Evolutionary conservation across 805 yeast genomes (phyloP).

Genomic region (Starmerella vaccinii): DNA sequence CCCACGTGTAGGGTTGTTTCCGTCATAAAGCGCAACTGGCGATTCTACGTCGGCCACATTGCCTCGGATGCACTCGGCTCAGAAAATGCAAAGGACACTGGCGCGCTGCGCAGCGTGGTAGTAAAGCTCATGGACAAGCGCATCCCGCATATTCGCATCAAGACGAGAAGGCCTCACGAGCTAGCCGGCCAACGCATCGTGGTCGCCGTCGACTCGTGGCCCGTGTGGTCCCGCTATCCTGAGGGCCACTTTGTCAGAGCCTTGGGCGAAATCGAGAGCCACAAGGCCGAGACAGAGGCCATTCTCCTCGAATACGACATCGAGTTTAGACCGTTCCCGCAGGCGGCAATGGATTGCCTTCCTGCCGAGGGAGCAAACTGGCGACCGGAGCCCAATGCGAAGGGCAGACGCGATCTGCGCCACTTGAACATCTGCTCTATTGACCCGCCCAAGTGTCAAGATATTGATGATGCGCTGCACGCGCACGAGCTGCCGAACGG

Average conservation of each 20-base stretch:
- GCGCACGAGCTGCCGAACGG: conserved; percentile 81
- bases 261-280: conserved; percentile 82
- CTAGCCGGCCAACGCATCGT: conserved; percentile 84
- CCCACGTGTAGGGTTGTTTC: conserved; percentile 96
- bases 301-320: conserved; percentile 88
- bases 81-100: conserved; percentile 36
- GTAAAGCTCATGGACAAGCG: conserved; percentile 82
- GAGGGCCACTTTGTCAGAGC: conserved; percentile 89
- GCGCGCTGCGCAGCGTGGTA: conserved; percentile 67
- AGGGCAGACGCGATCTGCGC: conserved; percentile 70
- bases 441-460: conserved; percentile 97
- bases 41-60: conserved; percentile 90
- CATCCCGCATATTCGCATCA: conserved; percentile 75
- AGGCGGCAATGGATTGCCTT: conserved; percentile 79
- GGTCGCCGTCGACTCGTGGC: conserved; percentile 89
- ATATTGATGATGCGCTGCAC: conserved; percentile 96
- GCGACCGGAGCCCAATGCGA: conserved; percentile 45
- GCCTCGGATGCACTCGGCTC: conserved; percentile 35
- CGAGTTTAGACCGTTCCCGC: conserved; percentile 90
- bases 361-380: conserved; percentile 91
- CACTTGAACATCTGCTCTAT: conserved; percentile 87
- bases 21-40: conserved; percentile 81
- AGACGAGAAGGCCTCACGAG: conserved; percentile 76
- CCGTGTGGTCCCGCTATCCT: conserved; percentile 69
- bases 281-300: conserved; percentile 94